Conservation (phyloP, 2,329 filamentous ascomycete genomes). For the Talaromyces sp. region DNA sequence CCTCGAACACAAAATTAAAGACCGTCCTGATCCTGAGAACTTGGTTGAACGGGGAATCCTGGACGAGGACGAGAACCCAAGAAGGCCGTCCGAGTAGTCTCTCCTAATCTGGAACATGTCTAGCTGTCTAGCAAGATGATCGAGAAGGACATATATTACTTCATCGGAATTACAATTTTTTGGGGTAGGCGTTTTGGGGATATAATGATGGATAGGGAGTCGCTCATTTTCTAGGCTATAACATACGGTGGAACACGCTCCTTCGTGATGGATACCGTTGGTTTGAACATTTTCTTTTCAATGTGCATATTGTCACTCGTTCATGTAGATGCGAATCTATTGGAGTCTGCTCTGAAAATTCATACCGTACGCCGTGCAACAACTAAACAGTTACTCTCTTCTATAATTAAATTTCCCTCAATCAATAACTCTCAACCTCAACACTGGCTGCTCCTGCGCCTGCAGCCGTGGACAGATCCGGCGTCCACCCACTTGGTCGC, state of each 20-base stretch:
- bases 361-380: not conserved
- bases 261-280: not conserved
- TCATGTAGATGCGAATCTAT: not conserved
- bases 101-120: not conserved
- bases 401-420: not conserved
- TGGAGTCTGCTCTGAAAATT: not conserved
- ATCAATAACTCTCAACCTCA: constrained; percentile 33
- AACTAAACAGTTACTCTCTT: not conserved
- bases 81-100: constrained; percentile 15
- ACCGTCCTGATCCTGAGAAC: constrained; percentile 69
- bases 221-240: not conserved
- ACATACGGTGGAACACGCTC: not conserved
- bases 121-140: not conserved
- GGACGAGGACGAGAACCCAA: constrained; percentile 54
- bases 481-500: constrained; percentile 85
- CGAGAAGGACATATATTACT: not conserved
- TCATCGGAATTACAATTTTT: not conserved
- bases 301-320: not conserved
- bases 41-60: constrained; percentile 77
- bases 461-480: constrained; percentile 53
- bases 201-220: not conserved
- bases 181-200: not conserved
- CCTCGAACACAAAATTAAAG: constrained; percentile 79
- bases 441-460: constrained; percentile 14
- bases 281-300: not conserved